phyloP scores from a whole-genome alignment of 371 early-diverging fungal species.

The Apophysomyces variabilis region DNA sequence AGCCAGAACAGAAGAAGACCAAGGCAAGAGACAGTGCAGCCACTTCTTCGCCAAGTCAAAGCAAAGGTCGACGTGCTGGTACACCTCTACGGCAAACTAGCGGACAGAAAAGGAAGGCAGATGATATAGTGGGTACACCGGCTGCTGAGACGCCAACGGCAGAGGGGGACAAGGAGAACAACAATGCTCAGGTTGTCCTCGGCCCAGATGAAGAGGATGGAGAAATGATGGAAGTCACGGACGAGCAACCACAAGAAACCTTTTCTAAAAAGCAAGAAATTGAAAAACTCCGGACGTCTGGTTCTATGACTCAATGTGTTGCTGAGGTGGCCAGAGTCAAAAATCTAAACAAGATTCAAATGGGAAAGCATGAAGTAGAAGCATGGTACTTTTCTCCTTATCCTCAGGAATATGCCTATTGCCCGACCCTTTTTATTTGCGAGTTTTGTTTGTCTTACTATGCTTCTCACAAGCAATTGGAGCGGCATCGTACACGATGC shows the following conservation, averaged over 20 bases:
- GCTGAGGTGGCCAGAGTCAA: conserved; percentile 93
- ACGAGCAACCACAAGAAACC: conserved; percentile 21
- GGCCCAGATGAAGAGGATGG: conserved; percentile 59
- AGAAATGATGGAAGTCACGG: conserved; percentile 26
- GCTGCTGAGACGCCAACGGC: conserved; percentile 17
- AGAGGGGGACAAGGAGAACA: conserved; percentile 27
- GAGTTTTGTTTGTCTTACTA: conserved; percentile 93
- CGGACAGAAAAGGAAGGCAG: conserved; percentile 40
- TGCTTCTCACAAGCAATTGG: conserved; percentile 64
- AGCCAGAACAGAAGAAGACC: conserved; percentile 62
- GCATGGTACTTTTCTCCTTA: conserved; percentile 99
- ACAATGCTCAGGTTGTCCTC: conserved; percentile 28
- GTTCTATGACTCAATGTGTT: conserved; percentile 95
- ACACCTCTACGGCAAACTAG: conserved; percentile 21
- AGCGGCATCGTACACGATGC: conserved; percentile 81
- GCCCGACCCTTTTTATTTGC: conserved; percentile 86
- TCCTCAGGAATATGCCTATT: conserved; percentile 80
- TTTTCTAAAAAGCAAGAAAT: conserved; percentile 90
- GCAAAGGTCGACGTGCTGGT: conserved; percentile 16
- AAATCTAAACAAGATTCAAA: conserved; percentile 90
- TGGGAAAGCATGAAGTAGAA: conserved; percentile 94
- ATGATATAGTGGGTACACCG: neutral
- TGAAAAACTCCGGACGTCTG: conserved; percentile 87
- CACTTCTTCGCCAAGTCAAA: conserved; percentile 25
- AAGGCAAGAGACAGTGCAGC: conserved; percentile 49